Percentiles rank a stretch among this genome's conserved stretches.
phyloP scores from a whole-genome alignment of 2,329 filamentous ascomycete genomes.

The Raffaelea albimanens region DNA sequence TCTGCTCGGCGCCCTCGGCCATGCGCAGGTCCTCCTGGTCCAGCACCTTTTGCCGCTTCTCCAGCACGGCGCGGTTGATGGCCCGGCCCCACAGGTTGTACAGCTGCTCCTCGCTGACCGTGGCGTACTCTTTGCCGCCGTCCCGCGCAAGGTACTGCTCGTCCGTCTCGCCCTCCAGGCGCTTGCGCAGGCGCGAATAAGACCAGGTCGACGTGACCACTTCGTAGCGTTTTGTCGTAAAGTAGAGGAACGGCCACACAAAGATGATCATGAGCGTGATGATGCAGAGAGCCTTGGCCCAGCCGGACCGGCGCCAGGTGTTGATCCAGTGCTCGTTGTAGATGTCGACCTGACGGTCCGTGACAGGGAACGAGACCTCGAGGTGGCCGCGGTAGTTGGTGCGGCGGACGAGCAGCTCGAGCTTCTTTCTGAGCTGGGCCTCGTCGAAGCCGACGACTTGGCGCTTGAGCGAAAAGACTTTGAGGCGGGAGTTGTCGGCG shows the following conservation, averaged over 20 bases:
- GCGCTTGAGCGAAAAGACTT: constrained; percentile 43
- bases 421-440: constrained; percentile 35
- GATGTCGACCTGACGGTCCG: constrained; percentile 47
- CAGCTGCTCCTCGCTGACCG: constrained; percentile 49
- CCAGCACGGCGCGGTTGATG: constrained; percentile 49
- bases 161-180: neutral
- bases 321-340: constrained; percentile 57
- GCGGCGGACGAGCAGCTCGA: constrained; percentile 47
- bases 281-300: constrained; percentile 57
- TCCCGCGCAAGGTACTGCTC: too few relatives aligned
- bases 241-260: constrained; percentile 60
- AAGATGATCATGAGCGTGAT: constrained; percentile 60
- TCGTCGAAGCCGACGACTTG: constrained; percentile 53
- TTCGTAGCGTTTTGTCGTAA: constrained; percentile 58
- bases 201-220: constrained; percentile 54
- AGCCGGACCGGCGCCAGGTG: constrained; percentile 52
- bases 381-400: constrained; percentile 61
- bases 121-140: constrained; percentile 42
- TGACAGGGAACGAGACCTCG: constrained; percentile 48
- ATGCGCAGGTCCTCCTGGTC: constrained; percentile 45
- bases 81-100: constrained; percentile 53
- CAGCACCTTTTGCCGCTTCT: constrained; percentile 44
- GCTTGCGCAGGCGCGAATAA: constrained; percentile 27
- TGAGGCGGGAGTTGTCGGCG: constrained; percentile 45
- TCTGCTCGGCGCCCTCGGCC: constrained; percentile 27